phyloP scores from a whole-genome alignment of 768 basidiomycete genomes.

The Mycena crocata region DNA sequence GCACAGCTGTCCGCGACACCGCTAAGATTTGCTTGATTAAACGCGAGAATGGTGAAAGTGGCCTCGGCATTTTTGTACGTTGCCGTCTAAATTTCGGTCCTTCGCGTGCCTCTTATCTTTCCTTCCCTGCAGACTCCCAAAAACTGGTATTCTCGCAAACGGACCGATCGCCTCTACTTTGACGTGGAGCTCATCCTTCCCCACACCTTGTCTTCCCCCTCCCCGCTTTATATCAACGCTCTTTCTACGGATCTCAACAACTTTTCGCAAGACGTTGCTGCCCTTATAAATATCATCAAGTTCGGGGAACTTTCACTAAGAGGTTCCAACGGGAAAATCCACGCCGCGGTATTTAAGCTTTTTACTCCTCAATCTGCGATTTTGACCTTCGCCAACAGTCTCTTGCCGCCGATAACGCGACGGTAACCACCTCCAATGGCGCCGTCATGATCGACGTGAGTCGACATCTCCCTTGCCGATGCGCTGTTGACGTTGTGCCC shows the following conservation, averaged over 20 bases:
- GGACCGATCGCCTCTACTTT: constrained; percentile 42
- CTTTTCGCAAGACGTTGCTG: constrained; percentile 50
- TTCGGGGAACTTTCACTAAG: constrained; percentile 52
- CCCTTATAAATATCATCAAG: constrained; percentile 45
- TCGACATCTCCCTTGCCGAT: neutral
- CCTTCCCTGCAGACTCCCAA: constrained; percentile 45
- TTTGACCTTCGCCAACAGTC: constrained; percentile 28
- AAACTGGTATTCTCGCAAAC: constrained; percentile 15
- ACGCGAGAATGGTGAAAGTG: constrained; percentile 40
- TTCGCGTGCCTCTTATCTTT: neutral
- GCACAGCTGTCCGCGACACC: constrained; percentile 34
- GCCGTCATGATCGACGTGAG: constrained; percentile 16
- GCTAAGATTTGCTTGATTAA: constrained; percentile 46
- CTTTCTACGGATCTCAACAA: constrained; percentile 57
- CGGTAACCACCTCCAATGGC: constrained; percentile 41
- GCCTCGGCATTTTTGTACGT: constrained; percentile 53
- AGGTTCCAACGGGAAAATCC: constrained; percentile 50
- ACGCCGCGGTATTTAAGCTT: constrained; percentile 43
- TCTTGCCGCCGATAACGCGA: constrained; percentile 31
- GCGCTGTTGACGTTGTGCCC: neutral
- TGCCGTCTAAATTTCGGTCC: neutral
- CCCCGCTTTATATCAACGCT: constrained; percentile 48
- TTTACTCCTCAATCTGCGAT: neutral
- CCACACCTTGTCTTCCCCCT: constrained; percentile 30
- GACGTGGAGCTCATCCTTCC: constrained; percentile 54